Evolutionary conservation across 1,284 basidiomycete genomes (phyloP), one percentile per base, ranked within the genome.

Genomic region (Trichosporon ovoides): DNA sequence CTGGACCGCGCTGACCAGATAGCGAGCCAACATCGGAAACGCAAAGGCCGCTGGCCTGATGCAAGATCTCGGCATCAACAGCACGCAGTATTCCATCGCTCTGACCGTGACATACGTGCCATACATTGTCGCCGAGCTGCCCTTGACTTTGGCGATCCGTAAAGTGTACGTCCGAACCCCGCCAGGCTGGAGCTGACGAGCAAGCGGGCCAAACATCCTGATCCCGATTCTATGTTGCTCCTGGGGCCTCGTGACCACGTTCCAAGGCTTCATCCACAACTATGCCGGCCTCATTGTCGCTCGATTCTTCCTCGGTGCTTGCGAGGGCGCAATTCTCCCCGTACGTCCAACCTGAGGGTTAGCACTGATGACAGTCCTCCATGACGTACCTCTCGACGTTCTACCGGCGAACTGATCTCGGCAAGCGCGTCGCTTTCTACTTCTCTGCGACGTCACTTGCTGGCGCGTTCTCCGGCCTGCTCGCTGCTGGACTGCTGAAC

Each of bases 301-400:
- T 22, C 80, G 86, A 3, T 76, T 87, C 65, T 82, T 83, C 67
- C 80, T 88, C 18, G 86, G 85, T 1, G 64, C 84, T 0, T 85
- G 83, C 62, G 86, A 87, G 77, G 85, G 85, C 49, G 85, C 85
- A 18, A 77, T 87, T 13, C 80, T 87, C 14, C 85, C 85, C 3
- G 84, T 84, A 18, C n/a, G n/a, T n/a, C n/a, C n/a, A n/a, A n/a
- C n/a, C n/a, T n/a, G n/a, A n/a, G n/a, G n/a, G n/a, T n/a, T n/a
- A n/a, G n/a, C n/a, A n/a, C 50, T 55, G 10, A 55, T 34, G 24
- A 13, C 52, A 53, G 56, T 22, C 38, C 22, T 64, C 62, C 12
- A 66, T 68, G 51, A 37, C 64, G 59, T 82, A 82, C 63, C 70
- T 82, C 22, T 81, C 81, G 0, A 82, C 79, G 3, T 83, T 82